Base-by-base conservation (phyloP, 768 basidiomycete genomes). In the Peribolospora baueri region DNA sequence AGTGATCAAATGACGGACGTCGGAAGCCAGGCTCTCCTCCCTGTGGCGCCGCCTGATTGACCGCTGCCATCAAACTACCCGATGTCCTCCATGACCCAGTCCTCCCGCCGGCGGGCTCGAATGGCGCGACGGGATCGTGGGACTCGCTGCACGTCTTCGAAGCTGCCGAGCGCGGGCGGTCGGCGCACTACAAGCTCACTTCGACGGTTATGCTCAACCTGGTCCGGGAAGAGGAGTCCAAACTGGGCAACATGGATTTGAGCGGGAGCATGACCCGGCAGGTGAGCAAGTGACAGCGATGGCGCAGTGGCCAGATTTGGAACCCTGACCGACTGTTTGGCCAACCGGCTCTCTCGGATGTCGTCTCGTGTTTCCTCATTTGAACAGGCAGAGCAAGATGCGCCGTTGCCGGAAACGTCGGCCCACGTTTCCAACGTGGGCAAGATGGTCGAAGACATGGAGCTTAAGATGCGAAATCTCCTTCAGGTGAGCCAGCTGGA, bases 91-190 rank as follows among this genome's bases (percentile, higher is more conserved):
- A 6, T 42, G 51, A 50, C 42, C 42, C 25, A 25, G 25, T 25
- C 25, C 25, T 25, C 25, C 25, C 25, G 25, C 25, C 25, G 25
- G 25, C 25, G 25, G 25, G 25, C 10, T 42, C 59, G 3, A 56
- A 52, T 47, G 81, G 80, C 58, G 78, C 82, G 5, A 76, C 81
- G 0, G 86, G 87, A 36, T 81, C 85, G 54, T 98, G 93, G 93
- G 90, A 98, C 65, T 91, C 88, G 2, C 86, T 98, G 58, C 93
- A 98, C 65, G 91, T 97, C 53, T 95, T 98, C 61, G 93, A 98
- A 68, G 76, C 83, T 2, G 74, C 76, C n/a, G 88, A 93, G 65
- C 78, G 88, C 48, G 56, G 88, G 4, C 75, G 91, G 51, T 79
- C 83, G 61, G 88, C 91, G 4, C 86, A 86, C 63, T 98, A 97